Base-by-base conservation (phyloP, 2,329 filamentous ascomycete genomes). In the Colletotrichum orbiculare region DNA sequence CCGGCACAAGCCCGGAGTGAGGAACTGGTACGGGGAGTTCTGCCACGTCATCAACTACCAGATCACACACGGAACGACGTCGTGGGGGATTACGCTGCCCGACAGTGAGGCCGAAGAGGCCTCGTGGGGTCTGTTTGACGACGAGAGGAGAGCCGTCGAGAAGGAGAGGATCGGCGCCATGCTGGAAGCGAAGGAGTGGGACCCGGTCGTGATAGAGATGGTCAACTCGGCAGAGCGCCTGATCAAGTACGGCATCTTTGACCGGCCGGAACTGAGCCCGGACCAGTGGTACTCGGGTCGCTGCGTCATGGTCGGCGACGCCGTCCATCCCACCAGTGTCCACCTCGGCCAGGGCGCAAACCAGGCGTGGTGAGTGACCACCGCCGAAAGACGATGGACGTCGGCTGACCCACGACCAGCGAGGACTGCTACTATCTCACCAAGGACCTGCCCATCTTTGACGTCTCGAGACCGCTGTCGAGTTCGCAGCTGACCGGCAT, bases 241-340 rank as follows among this genome's bases (percentile, higher is more conserved):
- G 17, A 70, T 72, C 62, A 72, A 71, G 38, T 73, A 69, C 39
- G 71, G 71, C 39, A 55, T 73, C 13, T 73, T 69, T 52, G 78
- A 73, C 52, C 67, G 71, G 6, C 52, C 56, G 4, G 70, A 71
- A 55, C 53, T 73, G 34, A 48, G 57, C 9, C 55, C 69, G 3
- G 54, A 65, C n/a, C 58, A 71, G 45, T 73, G 71, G 71, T 68
- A 65, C 46, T 68, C 67, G 11, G 60, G 55, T n/a, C 69, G 70
- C 6, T 69, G 67, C 39, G 68, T 71, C 25, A 55, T 72, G 33
- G 64, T 70, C 9, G 70, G 70, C 10, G 71, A 72, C 49, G 70
- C 71, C 8, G 71, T 70, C 25, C 71, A 72, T 61, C 70, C 71
- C 1, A 73, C 70, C 1, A 71, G 69, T 41, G 69, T 70, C 2